phyloP scores from a whole-genome alignment of 179 eudicot genomes.

The Carnegiea gigantea region DNA sequence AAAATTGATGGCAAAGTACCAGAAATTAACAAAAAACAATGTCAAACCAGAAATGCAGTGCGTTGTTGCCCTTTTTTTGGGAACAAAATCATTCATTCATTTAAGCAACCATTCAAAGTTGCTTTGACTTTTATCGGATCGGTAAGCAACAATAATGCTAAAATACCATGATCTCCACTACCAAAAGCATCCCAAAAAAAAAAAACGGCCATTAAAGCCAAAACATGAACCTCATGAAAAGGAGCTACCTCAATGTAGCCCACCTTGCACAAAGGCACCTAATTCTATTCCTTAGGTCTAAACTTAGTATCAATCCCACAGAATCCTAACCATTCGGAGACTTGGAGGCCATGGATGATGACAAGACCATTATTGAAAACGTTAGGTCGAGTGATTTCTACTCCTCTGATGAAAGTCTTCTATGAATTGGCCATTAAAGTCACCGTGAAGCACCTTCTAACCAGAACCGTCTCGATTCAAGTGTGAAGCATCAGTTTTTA shows the following conservation, averaged over 20 bases:
- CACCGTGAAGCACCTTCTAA: slow-evolving; percentile 52
- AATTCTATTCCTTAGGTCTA: slow-evolving; percentile 10
- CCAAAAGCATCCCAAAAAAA: no score
- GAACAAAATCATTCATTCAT: no score
- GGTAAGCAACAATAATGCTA: no score
- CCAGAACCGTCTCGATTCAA: slow-evolving; percentile 49
- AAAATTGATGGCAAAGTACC: no score
- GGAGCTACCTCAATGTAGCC: slow-evolving; percentile 17
- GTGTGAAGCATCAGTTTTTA: slow-evolving; percentile 41
- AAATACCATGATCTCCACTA: no score
- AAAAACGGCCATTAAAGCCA: no score
- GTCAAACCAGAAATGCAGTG: no score
- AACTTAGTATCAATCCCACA: slow-evolving; percentile 11
- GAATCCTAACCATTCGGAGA: slow-evolving; percentile 21
- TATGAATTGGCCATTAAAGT: slow-evolving; percentile 34
- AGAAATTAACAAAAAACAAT: no score
- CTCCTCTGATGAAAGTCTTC: slow-evolving; percentile 51
- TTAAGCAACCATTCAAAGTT: no score
- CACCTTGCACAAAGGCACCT: background rate
- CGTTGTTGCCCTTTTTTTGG: no score
- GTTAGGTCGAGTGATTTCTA: slow-evolving; percentile 56
- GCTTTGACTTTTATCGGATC: no score
- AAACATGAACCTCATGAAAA: slow-evolving; percentile 9
- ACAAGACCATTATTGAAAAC: slow-evolving; percentile 45
- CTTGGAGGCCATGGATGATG: slow-evolving; percentile 65